Conservation (phyloP, 768 basidiomycete genomes). For the Naganishia antarctica region DNA sequence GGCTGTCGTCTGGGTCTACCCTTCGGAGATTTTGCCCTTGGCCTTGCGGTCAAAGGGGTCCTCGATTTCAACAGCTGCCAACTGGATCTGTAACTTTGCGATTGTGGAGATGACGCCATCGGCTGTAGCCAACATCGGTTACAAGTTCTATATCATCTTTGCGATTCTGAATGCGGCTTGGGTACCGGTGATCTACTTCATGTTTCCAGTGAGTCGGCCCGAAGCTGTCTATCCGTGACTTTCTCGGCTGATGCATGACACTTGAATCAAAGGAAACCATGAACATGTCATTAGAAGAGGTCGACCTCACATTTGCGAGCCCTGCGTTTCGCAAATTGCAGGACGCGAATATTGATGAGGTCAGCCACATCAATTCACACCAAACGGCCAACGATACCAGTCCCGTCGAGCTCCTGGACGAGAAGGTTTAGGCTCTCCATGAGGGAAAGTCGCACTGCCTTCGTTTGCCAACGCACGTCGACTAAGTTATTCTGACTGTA, state of each 20-base stretch:
- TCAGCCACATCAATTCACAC: too few relatives aligned
- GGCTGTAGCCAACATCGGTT: constrained; percentile 18
- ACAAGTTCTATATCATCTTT: constrained; percentile 30
- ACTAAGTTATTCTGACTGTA: too few relatives aligned
- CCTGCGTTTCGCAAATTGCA: too few relatives aligned
- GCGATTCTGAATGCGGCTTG: constrained; percentile 29
- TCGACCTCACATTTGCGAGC: constrained; percentile 12
- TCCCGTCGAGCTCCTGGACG: too few relatives aligned
- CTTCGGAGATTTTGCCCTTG: constrained; percentile 20
- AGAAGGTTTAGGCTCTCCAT: too few relatives aligned
- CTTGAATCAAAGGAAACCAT: constrained; percentile 17
- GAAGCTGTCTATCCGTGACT: neutral
- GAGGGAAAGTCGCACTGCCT: too few relatives aligned
- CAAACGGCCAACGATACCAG: too few relatives aligned
- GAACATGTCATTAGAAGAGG: neutral
- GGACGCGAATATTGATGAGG: too few relatives aligned
- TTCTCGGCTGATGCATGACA: too few relatives aligned
- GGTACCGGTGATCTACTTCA: constrained; percentile 26
- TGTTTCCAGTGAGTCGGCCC: constrained; percentile 19
- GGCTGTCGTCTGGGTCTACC: constrained; percentile 29
- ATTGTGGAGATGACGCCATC: constrained; percentile 28
- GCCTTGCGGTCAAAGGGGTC: constrained; percentile 23
- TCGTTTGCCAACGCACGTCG: too few relatives aligned
- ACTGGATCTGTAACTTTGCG: constrained; percentile 25
- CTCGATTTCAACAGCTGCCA: constrained; percentile 27